Conservation (phyloP, 2,329 filamentous ascomycete genomes). For the Ceratocystis cacaofunesta region DNA sequence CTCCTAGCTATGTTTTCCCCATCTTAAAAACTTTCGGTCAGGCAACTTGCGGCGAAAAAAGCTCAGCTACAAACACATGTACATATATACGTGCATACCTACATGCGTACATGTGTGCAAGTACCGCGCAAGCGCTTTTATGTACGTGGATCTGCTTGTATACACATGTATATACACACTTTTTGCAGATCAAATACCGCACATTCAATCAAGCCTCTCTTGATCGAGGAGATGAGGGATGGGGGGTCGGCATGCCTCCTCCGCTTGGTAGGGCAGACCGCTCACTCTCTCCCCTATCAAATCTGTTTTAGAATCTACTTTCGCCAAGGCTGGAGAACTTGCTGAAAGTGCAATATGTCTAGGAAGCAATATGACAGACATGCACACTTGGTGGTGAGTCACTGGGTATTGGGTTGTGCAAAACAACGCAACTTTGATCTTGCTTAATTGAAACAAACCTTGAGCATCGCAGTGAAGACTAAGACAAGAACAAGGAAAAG, state of each 20-base stretch:
- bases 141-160: background rate
- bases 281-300: background rate
- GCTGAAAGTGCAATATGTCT: background rate
- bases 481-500: background rate
- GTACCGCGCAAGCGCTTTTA: background rate
- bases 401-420: too few relatives aligned
- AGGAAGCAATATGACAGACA: too few relatives aligned
- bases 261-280: too few relatives aligned
- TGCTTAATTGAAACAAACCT: too few relatives aligned
- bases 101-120: background rate
- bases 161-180: background rate
- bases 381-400: too few relatives aligned
- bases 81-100: background rate
- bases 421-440: too few relatives aligned
- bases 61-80: background rate
- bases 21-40: background rate
- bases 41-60: background rate
- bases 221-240: background rate
- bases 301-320: background rate
- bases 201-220: background rate
- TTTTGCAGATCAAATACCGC: background rate
- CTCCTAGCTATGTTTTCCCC: too few relatives aligned
- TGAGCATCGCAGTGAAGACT: too few relatives aligned
- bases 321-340: background rate
- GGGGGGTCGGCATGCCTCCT: too few relatives aligned